Base-by-base conservation (phyloP, 345 rosid genomes). In the Eutrema yunnanense region DNA sequence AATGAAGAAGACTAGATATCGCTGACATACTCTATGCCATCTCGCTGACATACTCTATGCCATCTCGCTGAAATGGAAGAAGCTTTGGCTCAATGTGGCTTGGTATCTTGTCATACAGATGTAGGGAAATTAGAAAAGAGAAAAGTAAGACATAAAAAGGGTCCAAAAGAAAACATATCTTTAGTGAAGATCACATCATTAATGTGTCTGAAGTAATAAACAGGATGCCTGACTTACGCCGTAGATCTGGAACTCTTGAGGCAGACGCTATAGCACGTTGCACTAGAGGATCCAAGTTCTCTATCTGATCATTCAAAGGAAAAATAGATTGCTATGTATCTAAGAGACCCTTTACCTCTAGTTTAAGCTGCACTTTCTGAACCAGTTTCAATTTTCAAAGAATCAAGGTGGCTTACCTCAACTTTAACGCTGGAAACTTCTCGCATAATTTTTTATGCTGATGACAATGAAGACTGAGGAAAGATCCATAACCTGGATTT, bases 61-160 rank as follows among this genome's bases (percentile, higher is more conserved):
- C 98, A 59, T 94, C 98, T 62, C 95, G 89, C 77, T 94, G 98
- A 84, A 94, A 94, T 13, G 92, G 92, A 43, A 94, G 88, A 84
- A 94, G 96, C 87, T 88, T 90, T 66, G 90, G 84, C 78, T 89
- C 97, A 78, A 94, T 65, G 73, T 72, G 69, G 71, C 74, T 60
- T 12, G 98, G 98, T 76, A 94, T 88, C 77, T 81, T 85, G 22
- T 74, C 83, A 81, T 94, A 89, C 75, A 81, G 76, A 62, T 84
- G 97, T 93, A 59, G 48, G 30, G 19, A 13, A 49, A 75, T 54
- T 12, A 63, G 75, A 68, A 38, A 66, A 69, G 41, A 64, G 32
- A 26, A 41, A 52, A 40, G 65, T 59, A 30, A 54, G 69, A 26
- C 14, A 63, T 13, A 33, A 7, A 62, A 44, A 55, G 47, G 29